Conservation (phyloP, 1,139 yeast species). For the Debaryomycetaceae sp. region DNA sequence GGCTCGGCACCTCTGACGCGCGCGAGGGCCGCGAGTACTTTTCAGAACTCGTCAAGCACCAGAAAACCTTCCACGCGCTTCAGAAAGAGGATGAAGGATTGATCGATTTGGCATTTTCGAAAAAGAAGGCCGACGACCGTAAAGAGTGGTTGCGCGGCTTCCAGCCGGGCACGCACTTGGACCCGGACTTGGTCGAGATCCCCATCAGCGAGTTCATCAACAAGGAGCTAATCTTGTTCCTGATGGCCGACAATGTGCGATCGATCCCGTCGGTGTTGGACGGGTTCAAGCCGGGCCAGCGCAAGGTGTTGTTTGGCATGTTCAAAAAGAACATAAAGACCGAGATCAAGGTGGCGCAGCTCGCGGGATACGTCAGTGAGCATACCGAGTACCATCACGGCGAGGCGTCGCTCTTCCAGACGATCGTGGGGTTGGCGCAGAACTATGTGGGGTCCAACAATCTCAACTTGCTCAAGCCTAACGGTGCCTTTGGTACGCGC, state of each 20-base stretch:
- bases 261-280: slow-evolving; percentile 92
- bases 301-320: slow-evolving; percentile 84
- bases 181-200: slow-evolving; percentile 64
- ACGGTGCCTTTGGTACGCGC: slow-evolving; percentile 96
- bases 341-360: slow-evolving; percentile 84
- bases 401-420: slow-evolving; percentile 75
- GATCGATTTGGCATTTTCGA: slow-evolving; percentile 90
- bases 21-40: slow-evolving; percentile 86
- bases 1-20: slow-evolving; percentile 89
- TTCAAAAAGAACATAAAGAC: slow-evolving; percentile 67
- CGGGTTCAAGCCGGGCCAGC: slow-evolving; percentile 96
- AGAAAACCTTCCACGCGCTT: slow-evolving; percentile 75
- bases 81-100: slow-evolving; percentile 71
- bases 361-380: slow-evolving; percentile 84
- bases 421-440: slow-evolving; percentile 91
- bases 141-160: slow-evolving; percentile 91
- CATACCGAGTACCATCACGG: slow-evolving; percentile 96
- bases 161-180: slow-evolving; percentile 87
- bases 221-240: slow-evolving; percentile 86
- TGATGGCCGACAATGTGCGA: slow-evolving; percentile 94
- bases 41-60: slow-evolving; percentile 72
- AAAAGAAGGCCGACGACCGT: slow-evolving; percentile 93
- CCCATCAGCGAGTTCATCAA: slow-evolving; percentile 93
- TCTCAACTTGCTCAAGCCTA: slow-evolving; percentile 73
- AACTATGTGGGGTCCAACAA: slow-evolving; percentile 92